Conservation (phyloP, 2,329 filamentous ascomycete genomes). For the Emergomyces orientalis region DNA sequence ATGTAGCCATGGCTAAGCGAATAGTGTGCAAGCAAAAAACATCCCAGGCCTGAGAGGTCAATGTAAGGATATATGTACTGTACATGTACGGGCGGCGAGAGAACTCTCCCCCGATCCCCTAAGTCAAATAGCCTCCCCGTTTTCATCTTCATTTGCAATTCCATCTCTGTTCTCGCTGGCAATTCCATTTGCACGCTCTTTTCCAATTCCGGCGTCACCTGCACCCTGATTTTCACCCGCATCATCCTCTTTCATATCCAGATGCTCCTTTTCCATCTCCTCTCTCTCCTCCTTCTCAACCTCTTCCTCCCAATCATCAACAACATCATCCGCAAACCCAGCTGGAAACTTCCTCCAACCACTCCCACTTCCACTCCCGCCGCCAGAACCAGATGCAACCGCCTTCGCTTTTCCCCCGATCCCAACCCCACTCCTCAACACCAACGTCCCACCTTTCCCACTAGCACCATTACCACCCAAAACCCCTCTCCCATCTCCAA, state of each 20-base stretch:
- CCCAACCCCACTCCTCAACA: slow-evolving; percentile 17
- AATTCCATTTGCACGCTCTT: neutral
- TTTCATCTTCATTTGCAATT: neutral
- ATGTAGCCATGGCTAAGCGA: too few relatives aligned
- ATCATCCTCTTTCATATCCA: neutral
- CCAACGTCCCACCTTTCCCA: slow-evolving; percentile 14
- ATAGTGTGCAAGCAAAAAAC: too few relatives aligned
- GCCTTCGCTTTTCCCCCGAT: neutral
- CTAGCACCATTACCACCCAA: neutral
- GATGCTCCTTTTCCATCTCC: neutral
- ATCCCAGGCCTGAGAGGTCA: too few relatives aligned
- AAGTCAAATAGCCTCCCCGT: neutral
- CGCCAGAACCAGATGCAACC: slow-evolving; percentile 9
- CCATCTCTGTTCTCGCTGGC: neutral
- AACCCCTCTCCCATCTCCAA: neutral
- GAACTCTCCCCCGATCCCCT: neutral
- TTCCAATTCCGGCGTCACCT: neutral
- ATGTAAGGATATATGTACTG: too few relatives aligned
- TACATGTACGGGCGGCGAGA: neutral
- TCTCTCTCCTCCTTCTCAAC: slow-evolving; percentile 35
- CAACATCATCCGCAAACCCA: slow-evolving; percentile 26
- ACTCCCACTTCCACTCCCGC: slow-evolving; percentile 30
- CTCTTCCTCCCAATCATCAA: slow-evolving; percentile 41
- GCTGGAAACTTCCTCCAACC: slow-evolving; percentile 24
- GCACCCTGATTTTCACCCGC: neutral